phyloP scores from a whole-genome alignment of 2,329 filamentous ascomycete species.

The Fusarium avenaceum region DNA sequence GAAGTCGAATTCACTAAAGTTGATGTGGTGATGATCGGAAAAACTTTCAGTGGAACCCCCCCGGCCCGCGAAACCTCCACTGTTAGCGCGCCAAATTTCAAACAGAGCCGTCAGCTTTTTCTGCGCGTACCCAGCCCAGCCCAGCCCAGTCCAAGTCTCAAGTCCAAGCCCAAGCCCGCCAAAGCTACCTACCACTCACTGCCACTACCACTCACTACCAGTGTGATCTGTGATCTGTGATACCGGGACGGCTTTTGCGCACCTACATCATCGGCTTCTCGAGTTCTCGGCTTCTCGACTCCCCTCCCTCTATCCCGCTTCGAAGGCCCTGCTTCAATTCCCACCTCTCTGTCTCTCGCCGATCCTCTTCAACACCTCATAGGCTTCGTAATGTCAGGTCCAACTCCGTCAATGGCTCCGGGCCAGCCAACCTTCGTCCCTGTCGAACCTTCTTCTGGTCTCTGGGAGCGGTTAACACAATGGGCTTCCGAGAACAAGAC shows the following conservation, averaged over 20 bases:
- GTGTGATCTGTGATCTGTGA: slow-evolving; percentile 31
- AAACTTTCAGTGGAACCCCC: slow-evolving; percentile 49
- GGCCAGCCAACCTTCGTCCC: slow-evolving; percentile 61
- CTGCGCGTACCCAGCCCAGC: slow-evolving; percentile 49
- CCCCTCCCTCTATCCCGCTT: slow-evolving; percentile 43
- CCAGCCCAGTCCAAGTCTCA: slow-evolving; percentile 32
- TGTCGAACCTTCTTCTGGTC: slow-evolving; percentile 72
- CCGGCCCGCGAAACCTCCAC: slow-evolving; percentile 33
- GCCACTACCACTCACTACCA: background rate
- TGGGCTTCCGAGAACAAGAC: slow-evolving; percentile 98
- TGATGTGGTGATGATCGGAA: slow-evolving; percentile 41
- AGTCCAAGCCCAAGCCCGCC: slow-evolving; percentile 42
- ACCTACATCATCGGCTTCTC: slow-evolving; percentile 53
- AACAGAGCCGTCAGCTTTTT: slow-evolving; percentile 52
- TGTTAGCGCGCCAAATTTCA: slow-evolving; percentile 51
- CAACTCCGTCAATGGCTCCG: slow-evolving; percentile 64
- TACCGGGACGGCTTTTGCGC: slow-evolving; percentile 40
- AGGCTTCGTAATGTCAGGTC: slow-evolving; percentile 58
- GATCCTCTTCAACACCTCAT: slow-evolving; percentile 44
- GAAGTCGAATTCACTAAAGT: slow-evolving; percentile 16
- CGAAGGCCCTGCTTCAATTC: slow-evolving; percentile 48
- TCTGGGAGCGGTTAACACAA: slow-evolving; percentile 90
- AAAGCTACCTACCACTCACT: slow-evolving; percentile 47
- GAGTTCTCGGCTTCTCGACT: slow-evolving; percentile 45
- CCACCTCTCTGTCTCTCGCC: slow-evolving; percentile 31